A percentile compares a stretch with the other conserved stretches of the same genome.
Conservation (phyloP, 1,284 basidiomycete species). For the Moesziomyces sp. region DNA sequence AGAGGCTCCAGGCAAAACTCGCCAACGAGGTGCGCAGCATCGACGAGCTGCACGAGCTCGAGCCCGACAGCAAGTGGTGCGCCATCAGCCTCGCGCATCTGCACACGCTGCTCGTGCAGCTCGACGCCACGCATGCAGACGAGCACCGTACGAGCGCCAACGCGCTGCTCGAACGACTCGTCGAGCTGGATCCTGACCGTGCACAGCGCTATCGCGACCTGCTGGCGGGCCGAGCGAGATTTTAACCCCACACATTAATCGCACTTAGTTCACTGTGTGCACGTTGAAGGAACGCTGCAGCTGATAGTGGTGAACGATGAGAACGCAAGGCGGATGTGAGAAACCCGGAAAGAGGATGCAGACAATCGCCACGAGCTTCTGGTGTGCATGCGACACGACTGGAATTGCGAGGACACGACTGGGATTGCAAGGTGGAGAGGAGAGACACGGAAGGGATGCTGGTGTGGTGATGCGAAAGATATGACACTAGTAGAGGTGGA, state of each 20-base stretch:
- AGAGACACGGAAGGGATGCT: not conserved
- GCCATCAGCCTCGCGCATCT: constrained; percentile 55
- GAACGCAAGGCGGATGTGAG: too few relatives aligned
- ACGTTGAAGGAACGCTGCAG: too few relatives aligned
- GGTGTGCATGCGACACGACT: not conserved
- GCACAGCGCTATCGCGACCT: constrained; percentile 54
- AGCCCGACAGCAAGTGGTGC: constrained; percentile 89
- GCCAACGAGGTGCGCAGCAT: constrained; percentile 81
- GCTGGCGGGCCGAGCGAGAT: constrained; percentile 31
- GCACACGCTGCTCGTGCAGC: constrained; percentile 16
- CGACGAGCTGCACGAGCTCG: constrained; percentile 85
- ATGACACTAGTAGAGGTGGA: constrained; percentile 19
- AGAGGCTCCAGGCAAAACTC: not conserved
- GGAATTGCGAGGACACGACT: too few relatives aligned
- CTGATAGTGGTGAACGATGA: too few relatives aligned
- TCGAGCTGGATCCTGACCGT: constrained; percentile 55
- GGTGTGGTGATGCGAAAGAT: not conserved
- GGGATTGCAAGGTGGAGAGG: not conserved
- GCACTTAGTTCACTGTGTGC: too few relatives aligned
- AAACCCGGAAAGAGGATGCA: too few relatives aligned
- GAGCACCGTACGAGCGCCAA: constrained; percentile 5
- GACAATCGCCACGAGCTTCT: too few relatives aligned
- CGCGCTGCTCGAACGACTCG: constrained; percentile 29
- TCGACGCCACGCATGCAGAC: not conserved
- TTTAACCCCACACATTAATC: constrained; percentile 2